These are phyloP conservation scores for Malania oleifera DNA, from an alignment of 164 flowering plant species.

Conservation along the genomic window DNA sequence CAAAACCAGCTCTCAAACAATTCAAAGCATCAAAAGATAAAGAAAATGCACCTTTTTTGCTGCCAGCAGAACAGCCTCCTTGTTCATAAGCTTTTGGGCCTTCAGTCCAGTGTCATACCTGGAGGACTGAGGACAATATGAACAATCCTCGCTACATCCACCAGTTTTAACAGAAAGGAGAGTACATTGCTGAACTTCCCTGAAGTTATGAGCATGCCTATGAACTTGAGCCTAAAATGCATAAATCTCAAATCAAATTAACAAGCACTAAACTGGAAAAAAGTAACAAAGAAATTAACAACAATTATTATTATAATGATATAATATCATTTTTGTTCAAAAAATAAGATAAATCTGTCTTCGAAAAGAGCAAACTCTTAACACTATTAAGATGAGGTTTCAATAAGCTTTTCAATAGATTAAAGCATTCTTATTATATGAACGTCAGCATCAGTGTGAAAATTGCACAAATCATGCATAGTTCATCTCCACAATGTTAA, in stretches of 20 bases:
- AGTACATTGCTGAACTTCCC: slow-evolving; percentile 99
- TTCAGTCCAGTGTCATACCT: slow-evolving; percentile 84
- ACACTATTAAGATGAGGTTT: too few relatives aligned
- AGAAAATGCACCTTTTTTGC: slow-evolving; percentile 56
- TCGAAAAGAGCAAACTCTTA: too few relatives aligned
- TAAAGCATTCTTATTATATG: too few relatives aligned
- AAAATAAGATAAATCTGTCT: too few relatives aligned
- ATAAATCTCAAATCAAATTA: not conserved
- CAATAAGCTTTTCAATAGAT: too few relatives aligned
- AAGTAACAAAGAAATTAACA: not conserved
- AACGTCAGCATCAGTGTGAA: too few relatives aligned
- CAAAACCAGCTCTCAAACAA: not conserved
- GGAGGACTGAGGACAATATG: slow-evolving; percentile 97
- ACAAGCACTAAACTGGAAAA: not conserved
- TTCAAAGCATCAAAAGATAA: slow-evolving; percentile 1
- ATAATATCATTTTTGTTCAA: too few relatives aligned
- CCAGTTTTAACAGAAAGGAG: slow-evolving; percentile 95
- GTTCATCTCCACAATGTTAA: too few relatives aligned
- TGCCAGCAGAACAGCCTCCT: slow-evolving; percentile 80
- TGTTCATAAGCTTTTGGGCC: slow-evolving; percentile 81
- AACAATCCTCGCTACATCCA: slow-evolving; percentile 98
- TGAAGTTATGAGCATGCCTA: slow-evolving; percentile 89
- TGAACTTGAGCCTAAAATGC: slow-evolving; percentile 91
- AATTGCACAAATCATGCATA: too few relatives aligned
- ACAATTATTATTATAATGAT: too few relatives aligned